Evolutionary conservation across 805 yeast species (phyloP).

Genomic region (Dipodascopsis tothii): DNA sequence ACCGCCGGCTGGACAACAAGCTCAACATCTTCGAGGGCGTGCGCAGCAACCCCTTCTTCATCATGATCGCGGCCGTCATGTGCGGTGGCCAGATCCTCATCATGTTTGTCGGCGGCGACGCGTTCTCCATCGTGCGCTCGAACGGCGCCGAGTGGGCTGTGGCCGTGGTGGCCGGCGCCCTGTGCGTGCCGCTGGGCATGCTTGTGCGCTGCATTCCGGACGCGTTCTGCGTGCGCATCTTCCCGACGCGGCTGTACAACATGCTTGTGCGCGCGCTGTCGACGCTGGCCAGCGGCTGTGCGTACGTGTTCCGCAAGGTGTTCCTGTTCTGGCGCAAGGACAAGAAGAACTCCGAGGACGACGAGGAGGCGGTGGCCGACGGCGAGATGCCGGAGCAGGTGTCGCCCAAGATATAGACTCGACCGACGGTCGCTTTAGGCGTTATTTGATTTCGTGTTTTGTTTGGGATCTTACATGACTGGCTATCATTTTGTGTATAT

Average conservation of each 20-base stretch:
- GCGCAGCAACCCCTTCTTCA: conserved; percentile 73
- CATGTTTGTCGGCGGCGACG: conserved; percentile 96
- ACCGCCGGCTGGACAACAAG: conserved; percentile 79
- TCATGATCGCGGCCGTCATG: conserved; percentile 62
- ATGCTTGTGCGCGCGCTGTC: conserved; percentile 25
- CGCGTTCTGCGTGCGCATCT: conserved; percentile 45
- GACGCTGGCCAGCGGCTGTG: conserved; percentile 2
- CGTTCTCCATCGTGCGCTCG: conserved; percentile 74
- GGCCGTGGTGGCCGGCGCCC: conserved; percentile 70
- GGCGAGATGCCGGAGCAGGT: too few species aligned
- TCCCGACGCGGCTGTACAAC: conserved; percentile 55
- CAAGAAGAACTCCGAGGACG: conserved; percentile 3
- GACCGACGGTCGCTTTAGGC: too few species aligned
- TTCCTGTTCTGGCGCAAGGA: conserved; percentile 7
- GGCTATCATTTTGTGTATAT: too few species aligned
- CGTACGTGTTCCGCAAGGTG: not conserved
- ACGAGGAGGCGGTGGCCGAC: not conserved
- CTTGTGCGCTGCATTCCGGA: conserved; percentile 75
- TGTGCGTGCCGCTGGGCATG: conserved; percentile 74
- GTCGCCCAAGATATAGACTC: too few species aligned
- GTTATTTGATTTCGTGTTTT: too few species aligned
- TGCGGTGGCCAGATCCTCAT: conserved; percentile 80
- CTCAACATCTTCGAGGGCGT: conserved; percentile 79
- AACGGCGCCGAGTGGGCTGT: conserved; percentile 86
- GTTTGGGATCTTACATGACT: too few species aligned